Base-by-base conservation (phyloP, 2,329 filamentous ascomycete genomes). In the Aspergillus felis region DNA sequence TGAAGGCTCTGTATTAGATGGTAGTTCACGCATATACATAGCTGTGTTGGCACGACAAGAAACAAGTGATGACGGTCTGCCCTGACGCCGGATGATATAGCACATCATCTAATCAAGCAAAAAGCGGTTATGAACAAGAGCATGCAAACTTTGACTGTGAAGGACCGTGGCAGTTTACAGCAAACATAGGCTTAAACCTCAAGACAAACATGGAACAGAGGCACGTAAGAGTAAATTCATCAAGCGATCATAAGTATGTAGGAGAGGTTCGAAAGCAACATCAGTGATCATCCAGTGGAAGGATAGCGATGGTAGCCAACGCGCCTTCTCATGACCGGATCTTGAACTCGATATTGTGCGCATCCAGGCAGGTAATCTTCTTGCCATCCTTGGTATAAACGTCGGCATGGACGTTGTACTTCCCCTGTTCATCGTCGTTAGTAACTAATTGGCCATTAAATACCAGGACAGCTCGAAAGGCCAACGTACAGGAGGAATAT, bases 351-450 rank as follows among this genome's bases (percentile, higher is more conserved):
- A 75, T 74, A 57, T 72, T 62, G 20, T 75, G 63, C 58, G 92
- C 92, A 56, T 88, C 87, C 70, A 99, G 81, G 78, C 94, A 99
- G 59, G 92, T 96, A 63, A 99, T 89, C 70, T 86, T 87, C 63
- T 87, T 80, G 57, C 84, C 81, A 53, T 95, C 87, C 59, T 80
- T 82, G 64, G 85, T 91, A 76, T 85, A 88, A 51, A 95, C 93
- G 71, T 97, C 90, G 46, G 93, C 94, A 42, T 87, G 78, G 38
- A 99, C 94, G 20, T 84, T 89, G 82, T 97, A 99, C 70, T 86
- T 92, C 72, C 92, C 94, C 91, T 94, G 63, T 46, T 24, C 42
- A 52, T 22, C 54, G n/a, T 24, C 55, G 44, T 62, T 53, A 66
- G 57, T 56, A 27, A n/a, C 50, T 9, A 14, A 14, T 32, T 17